Evolutionary conservation across 331 rosid genomes (phyloP).

Genomic region (Quercus lobata): DNA sequence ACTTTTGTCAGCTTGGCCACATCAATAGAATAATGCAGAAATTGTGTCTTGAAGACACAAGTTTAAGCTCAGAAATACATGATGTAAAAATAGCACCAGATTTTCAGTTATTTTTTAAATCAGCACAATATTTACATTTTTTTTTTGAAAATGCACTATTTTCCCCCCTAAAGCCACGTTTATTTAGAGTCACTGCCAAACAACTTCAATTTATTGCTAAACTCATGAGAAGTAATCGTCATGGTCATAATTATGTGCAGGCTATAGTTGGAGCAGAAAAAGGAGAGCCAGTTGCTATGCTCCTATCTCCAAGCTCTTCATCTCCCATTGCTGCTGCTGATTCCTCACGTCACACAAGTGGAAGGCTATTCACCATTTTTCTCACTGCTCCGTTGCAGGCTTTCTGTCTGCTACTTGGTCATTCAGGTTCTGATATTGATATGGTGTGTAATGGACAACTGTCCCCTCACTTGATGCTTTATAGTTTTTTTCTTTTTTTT

Average conservation of each 20-base stretch:
- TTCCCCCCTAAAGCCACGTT: too few relatives aligned
- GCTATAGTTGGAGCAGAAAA: slow-evolving; percentile 66
- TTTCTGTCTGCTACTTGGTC: slow-evolving; percentile 71
- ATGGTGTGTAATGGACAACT: slow-evolving; percentile 41
- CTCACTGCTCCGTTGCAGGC: slow-evolving; percentile 94
- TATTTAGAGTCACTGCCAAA: not conserved
- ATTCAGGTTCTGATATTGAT: slow-evolving; percentile 68
- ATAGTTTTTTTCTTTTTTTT: not conserved
- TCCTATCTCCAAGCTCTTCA: slow-evolving; percentile 63
- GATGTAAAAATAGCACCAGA: too few relatives aligned
- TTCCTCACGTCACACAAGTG: slow-evolving; percentile 50
- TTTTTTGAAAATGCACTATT: too few relatives aligned
- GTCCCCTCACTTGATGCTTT: slow-evolving; percentile 9
- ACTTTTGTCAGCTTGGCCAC: too few relatives aligned
- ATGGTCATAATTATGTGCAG: slow-evolving; percentile 33
- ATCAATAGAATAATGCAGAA: too few relatives aligned
- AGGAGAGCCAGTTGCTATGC: slow-evolving; percentile 92
- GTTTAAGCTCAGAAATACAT: too few relatives aligned
- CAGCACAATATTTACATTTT: too few relatives aligned
- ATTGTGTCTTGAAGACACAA: too few relatives aligned
- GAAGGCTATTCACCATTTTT: slow-evolving; percentile 88
- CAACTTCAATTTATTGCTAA: not conserved
- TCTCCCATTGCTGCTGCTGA: slow-evolving; percentile 35
- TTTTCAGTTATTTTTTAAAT: too few relatives aligned
- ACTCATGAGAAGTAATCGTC: slow-evolving; percentile 10